phyloP scores from a whole-genome alignment of 2,329 filamentous ascomycete genomes.

The Penicillium glabrum region DNA sequence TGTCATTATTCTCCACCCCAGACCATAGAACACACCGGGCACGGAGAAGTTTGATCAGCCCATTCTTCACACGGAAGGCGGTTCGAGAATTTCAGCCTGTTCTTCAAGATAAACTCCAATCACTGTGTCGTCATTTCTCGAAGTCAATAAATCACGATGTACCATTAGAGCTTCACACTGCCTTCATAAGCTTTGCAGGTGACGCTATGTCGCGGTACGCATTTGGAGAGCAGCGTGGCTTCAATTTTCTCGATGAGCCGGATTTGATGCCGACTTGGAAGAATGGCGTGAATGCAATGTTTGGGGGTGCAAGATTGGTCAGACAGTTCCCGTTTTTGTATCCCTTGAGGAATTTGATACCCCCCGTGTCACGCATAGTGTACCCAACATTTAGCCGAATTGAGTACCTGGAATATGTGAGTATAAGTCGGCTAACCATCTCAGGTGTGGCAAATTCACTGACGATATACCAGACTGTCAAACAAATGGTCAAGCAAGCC shows the following conservation, averaged over 20 bases:
- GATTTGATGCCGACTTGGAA: slow-evolving; percentile 11
- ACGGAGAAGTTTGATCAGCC: slow-evolving; percentile 7
- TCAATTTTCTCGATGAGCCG: slow-evolving; percentile 2
- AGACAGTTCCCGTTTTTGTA: slow-evolving; percentile 7
- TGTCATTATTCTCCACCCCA: slow-evolving; percentile 8
- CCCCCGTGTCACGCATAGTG: not conserved
- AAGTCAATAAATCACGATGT: not conserved
- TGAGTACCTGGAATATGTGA: not conserved
- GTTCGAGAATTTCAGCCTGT: slow-evolving; percentile 5
- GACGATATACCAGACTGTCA: not conserved
- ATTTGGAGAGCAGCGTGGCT: slow-evolving; percentile 7
- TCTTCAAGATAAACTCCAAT: slow-evolving; percentile 4
- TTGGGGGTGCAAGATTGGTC: not conserved
- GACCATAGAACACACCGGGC: slow-evolving; percentile 1
- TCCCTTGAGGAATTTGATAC: not conserved
- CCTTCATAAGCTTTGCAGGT: slow-evolving; percentile 8
- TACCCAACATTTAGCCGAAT: not conserved
- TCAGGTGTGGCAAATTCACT: too few relatives aligned
- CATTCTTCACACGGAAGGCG: slow-evolving; percentile 11
- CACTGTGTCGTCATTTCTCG: slow-evolving; percentile 9
- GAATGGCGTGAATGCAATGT: slow-evolving; percentile 5
- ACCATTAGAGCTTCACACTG: slow-evolving; percentile 11
- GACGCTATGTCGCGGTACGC: slow-evolving; percentile 13
- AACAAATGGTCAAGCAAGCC: not conserved
- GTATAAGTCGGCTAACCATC: too few relatives aligned